A percentile compares a stretch with the other conserved stretches of the same genome.
Evolutionary conservation across 495 filamentous ascomycete genomes (phyloP).

Genomic region (Annulohypoxylon moriforme): DNA sequence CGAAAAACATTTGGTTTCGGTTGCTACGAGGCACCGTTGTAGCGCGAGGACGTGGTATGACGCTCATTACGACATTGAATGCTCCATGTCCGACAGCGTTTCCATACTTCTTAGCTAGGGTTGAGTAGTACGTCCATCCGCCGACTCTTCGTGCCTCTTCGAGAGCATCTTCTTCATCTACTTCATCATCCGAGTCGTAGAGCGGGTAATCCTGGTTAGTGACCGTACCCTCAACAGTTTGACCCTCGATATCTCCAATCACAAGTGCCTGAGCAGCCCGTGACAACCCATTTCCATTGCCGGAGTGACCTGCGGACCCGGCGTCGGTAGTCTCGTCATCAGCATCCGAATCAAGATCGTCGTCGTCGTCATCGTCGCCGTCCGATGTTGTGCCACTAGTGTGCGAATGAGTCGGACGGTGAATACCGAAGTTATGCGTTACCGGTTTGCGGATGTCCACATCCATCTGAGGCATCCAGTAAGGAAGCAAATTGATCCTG

Average conservation of each 20-base stretch:
- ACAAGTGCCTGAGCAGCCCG: constrained; percentile 46
- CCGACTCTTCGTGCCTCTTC: constrained; percentile 79
- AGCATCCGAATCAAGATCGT: constrained; percentile 68
- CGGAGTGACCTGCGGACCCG: constrained; percentile 24
- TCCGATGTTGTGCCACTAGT: constrained; percentile 83
- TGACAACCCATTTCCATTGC: constrained; percentile 47
- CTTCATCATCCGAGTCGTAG: constrained; percentile 93
- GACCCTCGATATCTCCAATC: constrained; percentile 59
- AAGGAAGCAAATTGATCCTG: constrained; percentile 90
- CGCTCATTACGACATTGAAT: constrained; percentile 57
- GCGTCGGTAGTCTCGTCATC: constrained; percentile 54
- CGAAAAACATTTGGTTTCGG: constrained; percentile 58
- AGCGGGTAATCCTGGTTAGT: constrained; percentile 80
- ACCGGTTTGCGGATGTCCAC: constrained; percentile 95
- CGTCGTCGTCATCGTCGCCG: constrained; percentile 68
- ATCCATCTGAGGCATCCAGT: constrained; percentile 99
- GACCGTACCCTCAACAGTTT: constrained; percentile 58
- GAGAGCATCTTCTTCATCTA: constrained; percentile 70
- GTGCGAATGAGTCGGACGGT: constrained; percentile 77
- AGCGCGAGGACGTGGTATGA: constrained; percentile 70
- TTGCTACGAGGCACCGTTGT: constrained; percentile 68
- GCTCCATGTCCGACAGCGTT: constrained; percentile 52
- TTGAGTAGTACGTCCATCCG: constrained; percentile 73
- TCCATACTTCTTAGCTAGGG: constrained; percentile 56
- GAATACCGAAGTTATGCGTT: constrained; percentile 87